Conservation (phyloP, 2,329 filamentous ascomycete genomes). For the Diaporthe eres region DNA sequence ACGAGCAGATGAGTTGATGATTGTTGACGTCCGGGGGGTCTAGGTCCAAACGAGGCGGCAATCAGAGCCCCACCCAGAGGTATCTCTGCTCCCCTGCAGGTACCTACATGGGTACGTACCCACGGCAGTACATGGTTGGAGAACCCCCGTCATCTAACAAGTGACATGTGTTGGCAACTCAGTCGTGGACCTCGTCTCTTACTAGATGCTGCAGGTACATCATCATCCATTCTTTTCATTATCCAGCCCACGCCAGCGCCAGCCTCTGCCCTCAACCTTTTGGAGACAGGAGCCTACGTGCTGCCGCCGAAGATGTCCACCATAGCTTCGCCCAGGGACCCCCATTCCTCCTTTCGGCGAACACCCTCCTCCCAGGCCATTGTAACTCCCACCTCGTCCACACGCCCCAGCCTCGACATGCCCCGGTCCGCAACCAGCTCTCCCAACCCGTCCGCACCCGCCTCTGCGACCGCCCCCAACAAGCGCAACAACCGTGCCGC, state of each 20-base stretch:
- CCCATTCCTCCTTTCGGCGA: constrained; percentile 69
- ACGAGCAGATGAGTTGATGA: background rate
- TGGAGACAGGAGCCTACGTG: background rate
- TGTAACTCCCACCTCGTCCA: constrained; percentile 79
- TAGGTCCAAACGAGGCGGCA: background rate
- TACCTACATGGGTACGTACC: background rate
- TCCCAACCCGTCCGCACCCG: constrained; percentile 55
- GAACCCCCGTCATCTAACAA: constrained; percentile 16
- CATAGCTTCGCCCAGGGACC: constrained; percentile 74
- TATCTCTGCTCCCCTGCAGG: background rate
- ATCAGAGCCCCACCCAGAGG: background rate
- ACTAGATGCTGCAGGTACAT: background rate
- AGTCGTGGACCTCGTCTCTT: background rate
- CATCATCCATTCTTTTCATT: background rate
- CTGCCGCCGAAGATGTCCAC: constrained; percentile 69
- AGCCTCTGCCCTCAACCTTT: background rate
- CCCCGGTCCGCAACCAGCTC: constrained; percentile 73
- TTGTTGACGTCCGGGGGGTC: background rate
- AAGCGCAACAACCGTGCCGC: constrained; percentile 83
- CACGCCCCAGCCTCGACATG: constrained; percentile 79
- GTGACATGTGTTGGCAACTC: constrained; percentile 18
- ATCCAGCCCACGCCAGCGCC: background rate
- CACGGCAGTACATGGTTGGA: background rate
- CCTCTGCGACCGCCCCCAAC: constrained; percentile 44
- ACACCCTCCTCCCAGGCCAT: constrained; percentile 64